Percentiles rank a stretch among this genome's conserved stretches.
Conservation (phyloP, 495 filamentous ascomycete species). For the Aspergillus campestris region DNA sequence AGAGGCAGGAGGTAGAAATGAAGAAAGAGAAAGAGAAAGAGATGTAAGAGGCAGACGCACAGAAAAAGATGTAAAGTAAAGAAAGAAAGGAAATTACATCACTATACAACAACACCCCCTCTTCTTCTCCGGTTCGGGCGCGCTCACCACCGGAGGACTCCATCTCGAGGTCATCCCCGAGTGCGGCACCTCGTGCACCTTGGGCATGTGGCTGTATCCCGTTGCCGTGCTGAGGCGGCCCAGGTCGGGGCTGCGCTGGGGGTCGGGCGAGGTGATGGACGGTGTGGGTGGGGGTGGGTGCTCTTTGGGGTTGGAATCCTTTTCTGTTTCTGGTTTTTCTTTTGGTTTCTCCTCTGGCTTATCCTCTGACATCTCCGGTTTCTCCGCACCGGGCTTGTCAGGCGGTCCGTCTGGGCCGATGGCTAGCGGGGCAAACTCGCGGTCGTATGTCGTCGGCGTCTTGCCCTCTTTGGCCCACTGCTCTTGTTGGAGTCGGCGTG, state of each 20-base stretch:
- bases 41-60: not conserved
- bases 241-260: conserved; percentile 29
- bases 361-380: conserved; percentile 21
- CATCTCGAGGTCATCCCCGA: conserved; percentile 25
- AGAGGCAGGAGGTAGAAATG: not conserved
- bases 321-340: conserved; percentile 15
- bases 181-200: conserved; percentile 35
- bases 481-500: conserved; percentile 84
- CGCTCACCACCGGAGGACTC: conserved; percentile 33
- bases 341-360: conserved; percentile 25
- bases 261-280: no score
- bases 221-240: conserved; percentile 30
- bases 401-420: conserved; percentile 40
- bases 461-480: conserved; percentile 90
- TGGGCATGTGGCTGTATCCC: conserved; percentile 48
- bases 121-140: conserved; percentile 32
- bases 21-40: conserved; percentile 1
- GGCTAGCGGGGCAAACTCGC: conserved; percentile 70
- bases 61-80: not conserved
- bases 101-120: conserved; percentile 45
- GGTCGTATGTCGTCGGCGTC: conserved; percentile 71
- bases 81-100: conserved; percentile 9
- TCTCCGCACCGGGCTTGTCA: conserved; percentile 14
- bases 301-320: no score
- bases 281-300: no score